Evolutionary conservation across 768 basidiomycete genomes (phyloP).

Genomic region (Tylopilus cervinicoccineus): DNA sequence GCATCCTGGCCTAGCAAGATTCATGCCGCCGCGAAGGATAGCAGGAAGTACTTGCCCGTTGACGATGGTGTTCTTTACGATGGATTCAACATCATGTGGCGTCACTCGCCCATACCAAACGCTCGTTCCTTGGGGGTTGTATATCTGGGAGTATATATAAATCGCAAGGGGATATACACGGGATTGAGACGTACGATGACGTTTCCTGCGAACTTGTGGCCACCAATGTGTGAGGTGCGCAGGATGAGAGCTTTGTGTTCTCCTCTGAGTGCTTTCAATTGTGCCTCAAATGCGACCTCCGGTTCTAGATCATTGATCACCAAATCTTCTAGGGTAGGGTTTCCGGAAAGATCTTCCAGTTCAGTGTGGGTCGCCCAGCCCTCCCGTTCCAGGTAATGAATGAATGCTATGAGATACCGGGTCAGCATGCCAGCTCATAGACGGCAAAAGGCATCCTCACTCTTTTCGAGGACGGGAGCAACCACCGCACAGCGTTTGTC

Average conservation of each 20-base stretch:
- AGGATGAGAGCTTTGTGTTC: slow-evolving; percentile 77
- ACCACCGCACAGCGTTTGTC: slow-evolving; percentile 91
- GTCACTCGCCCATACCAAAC: slow-evolving; percentile 95
- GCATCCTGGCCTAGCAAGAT: slow-evolving; percentile 68
- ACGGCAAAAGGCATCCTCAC: slow-evolving; percentile 37
- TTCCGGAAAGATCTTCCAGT: slow-evolving; percentile 51
- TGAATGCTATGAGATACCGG: slow-evolving; percentile 45
- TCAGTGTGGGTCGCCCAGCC: slow-evolving; percentile 78
- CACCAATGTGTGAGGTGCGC: slow-evolving; percentile 86
- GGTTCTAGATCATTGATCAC: slow-evolving; percentile 33
- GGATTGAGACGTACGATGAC: slow-evolving; percentile 61
- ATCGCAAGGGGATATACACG: neutral
- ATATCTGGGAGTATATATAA: slow-evolving; percentile 50
- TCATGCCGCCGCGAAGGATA: slow-evolving; percentile 81
- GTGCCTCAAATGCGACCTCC: slow-evolving; percentile 48
- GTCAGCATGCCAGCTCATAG: slow-evolving; percentile 5
- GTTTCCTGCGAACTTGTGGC: slow-evolving; percentile 91
- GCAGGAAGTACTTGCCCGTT: slow-evolving; percentile 80
- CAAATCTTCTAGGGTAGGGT: slow-evolving; percentile 25
- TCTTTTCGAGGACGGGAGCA: slow-evolving; percentile 76
- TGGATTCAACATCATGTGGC: slow-evolving; percentile 81
- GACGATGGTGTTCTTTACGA: slow-evolving; percentile 85
- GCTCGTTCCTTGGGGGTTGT: slow-evolving; percentile 78
- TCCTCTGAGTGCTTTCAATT: slow-evolving; percentile 43
- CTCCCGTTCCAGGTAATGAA: slow-evolving; percentile 54